These are phyloP conservation scores for Boletus insuetus DNA, from an alignment of 768 basidiomycete genomes.

Conservation along the genomic window DNA sequence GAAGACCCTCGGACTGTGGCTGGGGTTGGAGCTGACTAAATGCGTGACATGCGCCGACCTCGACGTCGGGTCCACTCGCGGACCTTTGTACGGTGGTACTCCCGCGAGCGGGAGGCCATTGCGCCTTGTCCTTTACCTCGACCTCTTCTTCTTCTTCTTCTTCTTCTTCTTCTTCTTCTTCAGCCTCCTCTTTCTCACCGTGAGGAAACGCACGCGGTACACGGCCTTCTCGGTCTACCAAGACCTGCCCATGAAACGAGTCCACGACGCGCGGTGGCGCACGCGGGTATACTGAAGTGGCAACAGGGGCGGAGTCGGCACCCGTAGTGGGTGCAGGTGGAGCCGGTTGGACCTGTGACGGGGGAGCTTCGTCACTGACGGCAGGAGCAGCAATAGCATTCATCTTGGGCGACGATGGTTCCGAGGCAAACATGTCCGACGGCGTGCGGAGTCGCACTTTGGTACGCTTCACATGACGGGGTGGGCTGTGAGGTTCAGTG, in stretches of 20 bases:
- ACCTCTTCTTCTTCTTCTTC: not conserved
- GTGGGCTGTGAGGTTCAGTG: not conserved
- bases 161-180: not conserved
- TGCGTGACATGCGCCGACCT: slow-evolving; percentile 6
- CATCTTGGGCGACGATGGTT: slow-evolving; percentile 11
- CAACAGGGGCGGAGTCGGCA: not conserved
- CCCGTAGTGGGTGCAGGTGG: not conserved
- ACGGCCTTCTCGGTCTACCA: slow-evolving; percentile 19
- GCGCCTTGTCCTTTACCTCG: not conserved
- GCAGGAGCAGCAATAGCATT: not conserved
- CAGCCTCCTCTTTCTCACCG: not conserved
- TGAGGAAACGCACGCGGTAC: slow-evolving; percentile 6
- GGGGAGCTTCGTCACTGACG: not conserved
- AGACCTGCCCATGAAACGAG: slow-evolving; percentile 12
- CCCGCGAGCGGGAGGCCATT: slow-evolving; percentile 19
- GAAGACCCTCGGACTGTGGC: not conserved
- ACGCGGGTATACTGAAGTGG: not conserved
- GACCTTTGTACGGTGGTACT: not conserved
- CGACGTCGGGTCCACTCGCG: not conserved
- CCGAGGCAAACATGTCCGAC: slow-evolving; percentile 18
- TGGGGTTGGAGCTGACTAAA: slow-evolving; percentile 12
- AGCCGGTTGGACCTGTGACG: not conserved
- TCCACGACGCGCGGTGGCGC: slow-evolving; percentile 24
- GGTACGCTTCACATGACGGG: slow-evolving; percentile 1
- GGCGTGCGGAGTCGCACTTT: slow-evolving; percentile 7